Conservation (phyloP, 257 asterid species). For the Solanum gandarillasii region DNA sequence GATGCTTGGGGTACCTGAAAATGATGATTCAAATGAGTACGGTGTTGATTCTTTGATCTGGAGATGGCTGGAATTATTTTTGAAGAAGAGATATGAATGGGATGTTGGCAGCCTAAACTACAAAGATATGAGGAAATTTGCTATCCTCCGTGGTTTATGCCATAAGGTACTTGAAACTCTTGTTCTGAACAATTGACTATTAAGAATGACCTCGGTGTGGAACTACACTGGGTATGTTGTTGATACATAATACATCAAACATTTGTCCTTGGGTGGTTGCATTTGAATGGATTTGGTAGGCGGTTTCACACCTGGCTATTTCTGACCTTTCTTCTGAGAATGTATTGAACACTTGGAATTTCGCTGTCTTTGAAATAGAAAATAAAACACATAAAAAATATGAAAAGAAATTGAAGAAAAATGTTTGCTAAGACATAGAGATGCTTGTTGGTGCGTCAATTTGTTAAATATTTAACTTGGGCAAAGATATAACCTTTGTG, state of each 20-base stretch:
- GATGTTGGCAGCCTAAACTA: conserved; percentile 48
- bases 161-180: conserved; percentile 60
- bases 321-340: neutral
- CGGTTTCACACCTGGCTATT: neutral
- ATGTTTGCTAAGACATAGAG: neutral
- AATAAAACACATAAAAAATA: neutral
- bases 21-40: conserved; percentile 27
- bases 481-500: neutral
- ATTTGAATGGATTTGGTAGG: neutral
- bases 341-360: neutral
- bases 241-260: neutral
- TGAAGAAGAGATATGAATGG: conserved; percentile 84
- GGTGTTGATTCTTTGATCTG: conserved; percentile 67
- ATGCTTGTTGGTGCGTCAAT: neutral
- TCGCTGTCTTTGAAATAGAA: neutral
- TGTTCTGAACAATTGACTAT: neutral
- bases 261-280: neutral
- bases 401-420: neutral
- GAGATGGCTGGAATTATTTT: conserved; percentile 87
- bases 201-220: neutral
- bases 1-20: conserved; percentile 87
- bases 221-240: neutral
- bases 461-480: neutral
- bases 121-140: conserved; percentile 69
- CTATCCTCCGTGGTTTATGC: conserved; percentile 92